phyloP scores from a whole-genome alignment of 202 grass and related monocot species.

The Carex arenaria region DNA sequence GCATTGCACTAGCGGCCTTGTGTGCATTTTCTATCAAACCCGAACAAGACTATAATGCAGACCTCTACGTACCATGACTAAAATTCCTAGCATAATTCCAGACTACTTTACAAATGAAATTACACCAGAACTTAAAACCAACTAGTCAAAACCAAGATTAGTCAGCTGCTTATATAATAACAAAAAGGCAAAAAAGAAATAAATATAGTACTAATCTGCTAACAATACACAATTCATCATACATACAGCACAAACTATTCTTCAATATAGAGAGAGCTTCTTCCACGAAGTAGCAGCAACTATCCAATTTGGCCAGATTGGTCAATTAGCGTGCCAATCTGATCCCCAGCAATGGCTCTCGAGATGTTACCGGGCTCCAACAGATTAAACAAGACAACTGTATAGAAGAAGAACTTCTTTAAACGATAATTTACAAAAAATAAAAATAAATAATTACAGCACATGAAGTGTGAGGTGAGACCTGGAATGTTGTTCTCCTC shows the following conservation, averaged over 20 bases:
- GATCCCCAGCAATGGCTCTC: conserved; percentile 81
- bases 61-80: not conserved
- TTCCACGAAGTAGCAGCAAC: conserved; percentile 5
- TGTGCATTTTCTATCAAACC: conserved; percentile 1
- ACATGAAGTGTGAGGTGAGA: conserved; percentile 19
- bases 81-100: conserved; percentile 2
- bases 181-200: not conserved
- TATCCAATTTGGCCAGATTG: conserved; percentile 83
- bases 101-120: conserved; percentile 7
- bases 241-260: not conserved
- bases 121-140: not conserved
- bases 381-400: conserved; percentile 94
- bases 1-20: not conserved
- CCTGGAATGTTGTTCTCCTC: conserved; percentile 96
- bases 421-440: not conserved
- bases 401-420: conserved; percentile 19
- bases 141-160: not conserved
- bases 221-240: conserved; percentile 1
- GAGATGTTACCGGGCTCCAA: conserved; percentile 78
- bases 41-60: not conserved
- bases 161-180: not conserved
- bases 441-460: not conserved
- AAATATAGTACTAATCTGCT: not conserved
- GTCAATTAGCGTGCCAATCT: conserved; percentile 83
- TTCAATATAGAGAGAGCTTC: not conserved